Evolutionary conservation across 176 grass and related monocot genomes (phyloP), one percentile per base, ranked within the genome.

Genomic region (Carex scoparia): DNA sequence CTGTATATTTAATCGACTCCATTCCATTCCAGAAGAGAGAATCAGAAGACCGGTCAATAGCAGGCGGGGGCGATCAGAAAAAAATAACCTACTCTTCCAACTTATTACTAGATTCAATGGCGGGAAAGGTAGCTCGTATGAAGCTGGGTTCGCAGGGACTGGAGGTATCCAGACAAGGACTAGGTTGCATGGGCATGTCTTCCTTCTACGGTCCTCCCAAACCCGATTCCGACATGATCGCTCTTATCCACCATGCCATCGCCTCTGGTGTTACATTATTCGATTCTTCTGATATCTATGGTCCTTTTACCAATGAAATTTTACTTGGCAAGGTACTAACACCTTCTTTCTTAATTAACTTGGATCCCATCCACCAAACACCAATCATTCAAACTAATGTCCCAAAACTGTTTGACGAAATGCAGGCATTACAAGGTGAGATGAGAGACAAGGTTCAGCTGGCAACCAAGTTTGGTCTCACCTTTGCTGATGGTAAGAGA

Each of bases 171-270:
- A 82, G 79, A 8, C 94, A 92, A 79, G 88, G 91, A 42, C 88
- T 97, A 11, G 94, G 94, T 23, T 97, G 94, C 86, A 87, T 97
- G 90, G 86, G 92, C n/a, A 97, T 97, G 94, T 91, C 91, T 6
- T 19, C 65, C 84, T 83, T 86, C 85, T 94, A 97, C 63, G 92
- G 94, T 11, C 69, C 84, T 60, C 85, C 88, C 65, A 91, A 97
- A 79, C 85, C 90, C 4, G 92, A 97, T 33, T 27, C 87, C 1
- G 88, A 94, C 76, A 92, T 97, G 92, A 83, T 97, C 58, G 73
- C 79, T 48, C 92, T 97, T 69, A 87, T 97, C 83, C 94, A 84
- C 76, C 92, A 97, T 67, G 90, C 90, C 23, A 81, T 97, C 83
- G 30, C 37, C 19, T 19, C 94, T 49, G 94, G 88, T 32, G 94